Evolutionary conservation across 2,329 filamentous ascomycete species (phyloP), one percentile per base, ranked within the genome.

Genomic region (Diaporthe batatas): DNA sequence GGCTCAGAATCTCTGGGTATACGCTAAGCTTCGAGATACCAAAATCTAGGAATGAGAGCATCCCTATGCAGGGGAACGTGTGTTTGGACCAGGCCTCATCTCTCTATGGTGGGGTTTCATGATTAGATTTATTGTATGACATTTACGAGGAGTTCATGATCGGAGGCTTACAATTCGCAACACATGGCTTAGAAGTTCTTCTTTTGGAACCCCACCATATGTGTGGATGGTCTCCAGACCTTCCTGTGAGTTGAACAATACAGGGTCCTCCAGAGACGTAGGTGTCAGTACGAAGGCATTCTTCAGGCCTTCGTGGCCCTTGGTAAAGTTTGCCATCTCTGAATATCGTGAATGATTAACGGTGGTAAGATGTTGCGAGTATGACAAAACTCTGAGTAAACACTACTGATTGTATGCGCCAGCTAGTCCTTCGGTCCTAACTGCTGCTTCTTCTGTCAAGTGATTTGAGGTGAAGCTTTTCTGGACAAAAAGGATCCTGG

Each of bases 251-350:
- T 55, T 32, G 18, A 55, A 55, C 16, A 55, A 18, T n/a, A 55
- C 53, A 8, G 29, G 53, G 11, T 55, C 53, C 10, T 55, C 29
- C 53, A 55, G 18, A 8, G 53, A 55, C 2, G 53, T 55, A 21
- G 53, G 53, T 8, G 29, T 55, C 53, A 55, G 29, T 2, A 55
- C 29, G 34, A 34, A 55, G 10, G 53, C 53, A 16, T 55, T 55
- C 53, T 55, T 34, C 7, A 55, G 53, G 29, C 53, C 29, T 12
- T 55, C 53, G 53, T 55, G 53, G 53, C 53, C 53, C 18, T 55
- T 55, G 29, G 32, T 55, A 18, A 55, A 55, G 21, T 55, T 55
- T 3, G 53, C 53, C 29, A 55, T 34, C 3, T 32, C 32, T 34
- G 14, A 10, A 54, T 11, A 21, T 10, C 11, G 7, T 21, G 16